Base-by-base conservation (phyloP, 306 rosid species). In the Carpinus fangiana region DNA sequence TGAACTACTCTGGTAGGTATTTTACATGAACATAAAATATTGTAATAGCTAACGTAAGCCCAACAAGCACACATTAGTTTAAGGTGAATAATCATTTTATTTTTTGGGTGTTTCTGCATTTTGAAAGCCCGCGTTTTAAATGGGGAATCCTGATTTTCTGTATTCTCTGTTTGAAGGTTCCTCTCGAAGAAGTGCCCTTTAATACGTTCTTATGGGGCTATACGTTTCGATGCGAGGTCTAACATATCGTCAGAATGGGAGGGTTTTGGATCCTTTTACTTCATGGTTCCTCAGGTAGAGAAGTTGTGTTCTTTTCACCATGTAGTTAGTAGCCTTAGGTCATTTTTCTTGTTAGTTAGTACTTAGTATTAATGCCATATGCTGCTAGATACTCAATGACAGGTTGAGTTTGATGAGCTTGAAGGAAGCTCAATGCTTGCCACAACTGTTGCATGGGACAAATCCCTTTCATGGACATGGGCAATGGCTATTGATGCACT, bases 371-470 rank as follows among this genome's bases (percentile, higher is more conserved):
- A 83, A 87, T 87, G 70, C 87, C 86, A 78, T 88, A 78, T 76
- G 82, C 88, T 80, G 87, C 87, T 83, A 80, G 92, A 89, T 90
- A 74, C 88, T 86, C 52, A 82, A 83, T 91, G 90, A 84, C 93
- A 95, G 98, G 93, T 95, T 82, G 98, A 95, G 82, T 89, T 95
- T 76, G 88, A 93, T 84, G 99, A 95, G 90, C 89, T 95, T 75
- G 91, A 93, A 84, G 90, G 86, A 70, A 83, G 83, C 78, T 95
- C 94, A n/a, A 82, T 95, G 85, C 95, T 95, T 46, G 93, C 94
- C 31, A 75, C 89, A 54, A 91, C 93, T 78, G 79, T 93, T 85
- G 99, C 98, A 4, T 95, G 99, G 99, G 99, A 95, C 74, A 41
- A 85, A 74, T 80, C 88, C 72, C 93, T 93, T 76, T 91, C 94